These are phyloP conservation scores for Puccinia polysora DNA, from an alignment of 1,284 basidiomycete species.

Conservation along the genomic window DNA sequence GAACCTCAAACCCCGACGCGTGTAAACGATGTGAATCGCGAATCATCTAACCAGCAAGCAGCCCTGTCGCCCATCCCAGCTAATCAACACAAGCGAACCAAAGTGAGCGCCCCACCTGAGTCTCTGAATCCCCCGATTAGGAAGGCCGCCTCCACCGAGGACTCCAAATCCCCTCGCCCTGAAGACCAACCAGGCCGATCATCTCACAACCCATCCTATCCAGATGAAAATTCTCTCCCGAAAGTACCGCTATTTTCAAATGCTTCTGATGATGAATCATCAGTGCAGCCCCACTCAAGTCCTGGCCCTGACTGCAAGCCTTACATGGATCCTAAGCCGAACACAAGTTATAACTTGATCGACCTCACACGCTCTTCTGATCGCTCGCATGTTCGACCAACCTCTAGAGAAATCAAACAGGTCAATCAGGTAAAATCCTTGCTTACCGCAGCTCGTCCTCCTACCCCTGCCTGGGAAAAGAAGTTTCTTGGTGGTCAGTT, in stretches of 20 bases:
- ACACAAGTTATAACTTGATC: not conserved
- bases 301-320: not conserved
- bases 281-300: not conserved
- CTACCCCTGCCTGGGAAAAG: constrained; percentile 11
- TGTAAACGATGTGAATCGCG: too few relatives aligned
- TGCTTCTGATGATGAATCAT: not conserved
- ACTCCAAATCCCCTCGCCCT: too few relatives aligned
- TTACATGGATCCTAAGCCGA: not conserved
- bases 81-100: too few relatives aligned
- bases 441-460: not conserved
- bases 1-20: too few relatives aligned
- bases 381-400: not conserved
- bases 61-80: too few relatives aligned
- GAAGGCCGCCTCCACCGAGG: too few relatives aligned
- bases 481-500: constrained; percentile 24
- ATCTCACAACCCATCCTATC: too few relatives aligned
- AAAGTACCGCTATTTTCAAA: not conserved
- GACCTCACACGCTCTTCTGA: constrained; percentile 16
- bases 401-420: constrained; percentile 1
- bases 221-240: too few relatives aligned
- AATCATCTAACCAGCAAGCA: too few relatives aligned
- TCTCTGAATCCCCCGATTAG: too few relatives aligned
- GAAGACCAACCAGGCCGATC: too few relatives aligned
- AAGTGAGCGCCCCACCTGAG: too few relatives aligned
- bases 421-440: not conserved